These are phyloP conservation scores for Aleurites moluccanus DNA, from an alignment of 441 rosid genomes.

Conservation along the genomic window DNA sequence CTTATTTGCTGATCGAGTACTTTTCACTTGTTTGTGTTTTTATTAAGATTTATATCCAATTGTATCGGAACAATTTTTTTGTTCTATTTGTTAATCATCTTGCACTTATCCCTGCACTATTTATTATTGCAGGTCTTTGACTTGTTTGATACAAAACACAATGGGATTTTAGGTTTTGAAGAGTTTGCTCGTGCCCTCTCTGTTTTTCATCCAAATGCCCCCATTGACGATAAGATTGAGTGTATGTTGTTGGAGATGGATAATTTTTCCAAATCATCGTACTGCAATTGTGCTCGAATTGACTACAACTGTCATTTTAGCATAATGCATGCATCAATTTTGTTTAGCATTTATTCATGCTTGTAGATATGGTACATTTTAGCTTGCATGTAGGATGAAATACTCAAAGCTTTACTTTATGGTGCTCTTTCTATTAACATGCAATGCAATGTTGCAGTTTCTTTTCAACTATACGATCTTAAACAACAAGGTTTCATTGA, in stretches of 20 bases:
- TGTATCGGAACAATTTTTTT: neutral
- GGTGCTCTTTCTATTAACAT: neutral
- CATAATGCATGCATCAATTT: neutral
- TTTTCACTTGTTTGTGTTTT: neutral
- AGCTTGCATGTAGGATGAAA: neutral
- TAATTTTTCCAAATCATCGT: too few relatives aligned
- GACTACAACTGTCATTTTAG: neutral
- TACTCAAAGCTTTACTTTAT: neutral
- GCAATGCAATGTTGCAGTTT: slow-evolving; percentile 48
- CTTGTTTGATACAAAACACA: slow-evolving; percentile 92
- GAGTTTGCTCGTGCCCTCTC: slow-evolving; percentile 97
- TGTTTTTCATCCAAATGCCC: slow-evolving; percentile 93
- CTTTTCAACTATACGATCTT: slow-evolving; percentile 89
- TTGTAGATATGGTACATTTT: neutral
- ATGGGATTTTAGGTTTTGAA: slow-evolving; percentile 94
- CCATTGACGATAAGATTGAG: slow-evolving; percentile 60
- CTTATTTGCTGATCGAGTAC: slow-evolving; percentile 95
- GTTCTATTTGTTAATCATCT: neutral
- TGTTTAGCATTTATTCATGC: neutral
- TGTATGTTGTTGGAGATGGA: slow-evolving; percentile 22
- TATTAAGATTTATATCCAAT: neutral
- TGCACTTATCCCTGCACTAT: neutral
- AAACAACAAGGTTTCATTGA: slow-evolving; percentile 98
- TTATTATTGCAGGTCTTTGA: slow-evolving; percentile 68
- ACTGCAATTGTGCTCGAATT: too few relatives aligned